These are phyloP conservation scores for Rhizopus delemar DNA, from an alignment of 371 early-diverging fungal genomes.

Conservation along the genomic window DNA sequence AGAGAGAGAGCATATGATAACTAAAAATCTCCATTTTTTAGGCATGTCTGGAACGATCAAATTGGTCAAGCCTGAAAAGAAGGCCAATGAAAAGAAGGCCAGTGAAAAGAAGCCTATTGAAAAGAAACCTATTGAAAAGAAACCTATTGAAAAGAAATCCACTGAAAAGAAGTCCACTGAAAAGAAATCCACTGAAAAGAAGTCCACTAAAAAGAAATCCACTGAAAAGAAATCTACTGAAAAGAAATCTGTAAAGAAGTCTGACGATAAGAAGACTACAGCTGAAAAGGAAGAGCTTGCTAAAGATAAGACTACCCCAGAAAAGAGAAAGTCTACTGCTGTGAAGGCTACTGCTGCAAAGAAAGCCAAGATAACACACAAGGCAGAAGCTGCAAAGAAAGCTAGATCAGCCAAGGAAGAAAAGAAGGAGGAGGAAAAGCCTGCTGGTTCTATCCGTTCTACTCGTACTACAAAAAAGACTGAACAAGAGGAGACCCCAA, in stretches of 20 bases:
- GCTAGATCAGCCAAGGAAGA: conserved; percentile 31
- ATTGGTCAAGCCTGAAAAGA: conserved; percentile 54
- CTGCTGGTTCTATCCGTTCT: conserved; percentile 30
- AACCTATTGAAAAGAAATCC: conserved; percentile 29
- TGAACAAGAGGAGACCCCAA: conserved; percentile 33
- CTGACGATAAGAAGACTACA: conserved; percentile 20
- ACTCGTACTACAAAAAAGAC: conserved; percentile 34
- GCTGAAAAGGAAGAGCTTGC: no score
- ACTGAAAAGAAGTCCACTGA: conserved; percentile 36
- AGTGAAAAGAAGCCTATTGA: conserved; percentile 23
- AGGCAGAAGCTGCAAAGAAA: background rate
- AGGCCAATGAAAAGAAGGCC: conserved; percentile 30
- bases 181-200: conserved; percentile 13
- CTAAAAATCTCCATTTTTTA: background rate
- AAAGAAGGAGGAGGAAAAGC: conserved; percentile 37
- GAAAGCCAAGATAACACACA: background rate
- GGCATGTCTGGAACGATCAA: conserved; percentile 24
- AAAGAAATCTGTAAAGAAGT: conserved; percentile 30
- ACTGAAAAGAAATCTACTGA: conserved; percentile 40
- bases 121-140: conserved; percentile 51
- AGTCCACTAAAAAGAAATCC: conserved; percentile 51
- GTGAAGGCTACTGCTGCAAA: background rate
- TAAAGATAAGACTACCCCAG: background rate
- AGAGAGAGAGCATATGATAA: background rate
- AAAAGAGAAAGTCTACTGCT: background rate